A percentile compares a stretch with the other conserved stretches of the same genome.
Evolutionary conservation across 164 flowering plant species (phyloP).

Genomic region (grape (Vitis vinifera)): DNA sequence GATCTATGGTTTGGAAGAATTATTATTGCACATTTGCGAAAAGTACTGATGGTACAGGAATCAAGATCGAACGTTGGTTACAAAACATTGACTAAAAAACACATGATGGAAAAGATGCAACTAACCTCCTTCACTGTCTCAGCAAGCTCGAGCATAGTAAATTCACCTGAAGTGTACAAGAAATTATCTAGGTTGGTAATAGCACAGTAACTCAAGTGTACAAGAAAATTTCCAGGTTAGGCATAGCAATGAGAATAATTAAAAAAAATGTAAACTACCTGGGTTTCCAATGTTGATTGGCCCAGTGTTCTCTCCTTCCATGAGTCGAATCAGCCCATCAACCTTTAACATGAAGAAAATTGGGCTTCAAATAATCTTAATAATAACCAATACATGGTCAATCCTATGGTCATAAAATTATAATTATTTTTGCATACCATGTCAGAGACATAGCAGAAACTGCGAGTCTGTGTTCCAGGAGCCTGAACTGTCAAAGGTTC

Average conservation of each 20-base stretch:
- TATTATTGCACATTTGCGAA: neutral
- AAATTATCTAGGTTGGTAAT: neutral
- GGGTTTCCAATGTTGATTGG: conserved; percentile 87
- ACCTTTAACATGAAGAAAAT: conserved; percentile 36
- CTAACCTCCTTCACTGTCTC: conserved; percentile 84
- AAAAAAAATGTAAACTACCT: conserved; percentile 30
- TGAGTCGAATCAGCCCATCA: conserved; percentile 79
- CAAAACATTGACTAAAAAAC: too few species aligned
- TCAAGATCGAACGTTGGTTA: too few species aligned
- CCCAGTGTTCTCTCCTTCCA: conserved; percentile 79
- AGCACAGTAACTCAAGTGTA: too few species aligned
- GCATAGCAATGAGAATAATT: too few species aligned
- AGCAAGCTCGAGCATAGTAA: conserved; percentile 90
- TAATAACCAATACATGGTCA: neutral
- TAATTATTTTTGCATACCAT: conserved; percentile 44
- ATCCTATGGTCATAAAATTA: neutral
- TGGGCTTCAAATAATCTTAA: neutral
- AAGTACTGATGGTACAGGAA: too few species aligned
- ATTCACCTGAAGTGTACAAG: conserved; percentile 57
- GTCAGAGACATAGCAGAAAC: conserved; percentile 84
- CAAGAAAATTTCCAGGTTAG: neutral
- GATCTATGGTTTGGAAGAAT: neutral
- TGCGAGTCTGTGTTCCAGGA: conserved; percentile 79
- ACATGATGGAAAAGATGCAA: neutral
- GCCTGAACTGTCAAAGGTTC: conserved; percentile 72